Base-by-base conservation (phyloP, 2,329 filamentous ascomycete genomes). In the Fusarium haematococcum region DNA sequence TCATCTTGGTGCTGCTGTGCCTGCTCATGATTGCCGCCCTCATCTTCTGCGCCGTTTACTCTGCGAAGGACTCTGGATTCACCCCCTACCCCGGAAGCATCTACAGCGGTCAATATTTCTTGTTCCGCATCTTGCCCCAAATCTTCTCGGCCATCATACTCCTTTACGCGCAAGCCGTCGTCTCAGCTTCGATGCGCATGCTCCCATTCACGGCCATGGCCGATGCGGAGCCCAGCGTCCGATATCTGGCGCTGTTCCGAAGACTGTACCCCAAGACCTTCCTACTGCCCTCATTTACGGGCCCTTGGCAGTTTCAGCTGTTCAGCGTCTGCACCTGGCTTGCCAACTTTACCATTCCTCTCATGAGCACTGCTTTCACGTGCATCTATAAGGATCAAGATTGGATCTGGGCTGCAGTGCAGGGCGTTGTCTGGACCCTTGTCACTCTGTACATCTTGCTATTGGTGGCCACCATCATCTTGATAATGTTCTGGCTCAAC, bases 101-200 rank as follows among this genome's bases (percentile, higher is more conserved):
- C 67, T 93, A 93, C 70, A 92, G 92, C 59, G 88, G 88, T 10
- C 88, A 91, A 74, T 98, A 97, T 83, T 98, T 98, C 81, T 83
- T 97, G 56, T 97, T 97, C 81, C 90, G 95, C 70, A 94, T 97
- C 73, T 84, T 98, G 2, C 95, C 96, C 3, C 94, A 95, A 66
- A 85, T 97, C 0, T 80, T 97, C 16, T 94, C 92, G 0, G 91
- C 91, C 23, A 75, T 92, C 14, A 84, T 97, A 39, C 86, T 97
- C 54, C 81, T 98, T 8, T 97, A 94, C 86, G 88, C 94, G 1
- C 92, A 97, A 77, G 90, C 91, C 74, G 86, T 98, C 43, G 89
- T 95, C 75, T 87, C 89, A 1, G 91, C 95, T 4, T 88, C 95
- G n/a, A 91, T 93, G 73, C 91, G 96, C 67, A 89, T 94, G 14